Percentiles rank a stretch among this genome's conserved stretches.
phyloP scores from a whole-genome alignment of 75 land plant genomes.

The Selaginella moellendorffii region DNA sequence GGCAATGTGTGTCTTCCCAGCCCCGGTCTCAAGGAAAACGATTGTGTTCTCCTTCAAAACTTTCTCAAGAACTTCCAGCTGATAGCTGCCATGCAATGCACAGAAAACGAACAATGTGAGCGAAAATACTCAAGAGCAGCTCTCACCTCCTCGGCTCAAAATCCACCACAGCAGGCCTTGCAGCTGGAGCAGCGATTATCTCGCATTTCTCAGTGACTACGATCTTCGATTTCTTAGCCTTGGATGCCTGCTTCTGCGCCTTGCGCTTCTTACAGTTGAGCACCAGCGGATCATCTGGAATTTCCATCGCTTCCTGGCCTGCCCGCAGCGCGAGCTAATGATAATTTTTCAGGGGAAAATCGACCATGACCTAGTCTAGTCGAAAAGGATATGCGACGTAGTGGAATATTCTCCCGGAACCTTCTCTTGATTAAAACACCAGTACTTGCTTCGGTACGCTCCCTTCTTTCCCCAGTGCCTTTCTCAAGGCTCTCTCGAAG shows the following conservation, averaged over 20 bases:
- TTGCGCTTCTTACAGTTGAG: neutral
- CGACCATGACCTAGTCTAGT: neutral
- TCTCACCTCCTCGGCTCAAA: neutral
- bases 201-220: neutral
- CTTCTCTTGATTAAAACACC: conserved; percentile 32
- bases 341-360: neutral
- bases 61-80: conserved; percentile 34
- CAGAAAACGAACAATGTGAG: neutral
- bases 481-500: conserved; percentile 48
- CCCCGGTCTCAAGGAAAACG: conserved; percentile 65
- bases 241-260: neutral
- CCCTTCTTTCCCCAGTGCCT: conserved; percentile 71
- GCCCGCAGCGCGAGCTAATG: no score
- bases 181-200: neutral
- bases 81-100: conserved; percentile 34
- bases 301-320: neutral
- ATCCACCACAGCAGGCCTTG: neutral
- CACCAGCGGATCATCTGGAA: neutral
- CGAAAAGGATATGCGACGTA: neutral
- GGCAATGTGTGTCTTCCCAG: conserved; percentile 82
- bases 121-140: neutral
- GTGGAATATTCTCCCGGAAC: neutral
- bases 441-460: conserved; percentile 69
- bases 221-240: neutral
- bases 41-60: conserved; percentile 62